Percentiles rank a stretch among this genome's conserved stretches.
These are phyloP conservation scores for Peniophora sp. DNA, from an alignment of 1,284 basidiomycete genomes.

Conservation along the genomic window DNA sequence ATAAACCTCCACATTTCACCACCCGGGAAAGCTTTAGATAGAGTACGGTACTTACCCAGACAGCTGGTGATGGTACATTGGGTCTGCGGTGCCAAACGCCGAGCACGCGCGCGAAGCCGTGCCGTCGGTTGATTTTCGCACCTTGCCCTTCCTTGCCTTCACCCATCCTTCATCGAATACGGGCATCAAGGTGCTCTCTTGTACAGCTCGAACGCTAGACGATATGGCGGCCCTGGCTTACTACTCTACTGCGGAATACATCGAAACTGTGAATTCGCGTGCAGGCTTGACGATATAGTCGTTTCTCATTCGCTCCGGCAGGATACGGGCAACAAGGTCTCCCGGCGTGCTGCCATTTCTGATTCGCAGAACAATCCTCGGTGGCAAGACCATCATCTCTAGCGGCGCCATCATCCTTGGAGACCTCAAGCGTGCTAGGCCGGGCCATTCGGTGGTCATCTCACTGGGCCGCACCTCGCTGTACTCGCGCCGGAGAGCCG, in stretches of 20 bases:
- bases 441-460: constrained; percentile 83
- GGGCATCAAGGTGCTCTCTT: no score
- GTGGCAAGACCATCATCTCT: constrained; percentile 95
- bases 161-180: no score
- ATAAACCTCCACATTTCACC: no score
- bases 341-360: constrained; percentile 85
- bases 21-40: no score
- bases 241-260: constrained; percentile 72
- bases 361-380: constrained; percentile 96
- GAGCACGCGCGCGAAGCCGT: no score
- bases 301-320: constrained; percentile 7
- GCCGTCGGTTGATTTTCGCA: no score
- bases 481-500: constrained; percentile 70
- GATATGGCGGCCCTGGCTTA: constrained; percentile 70
- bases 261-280: constrained; percentile 57
- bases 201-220: no score
- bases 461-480: constrained; percentile 70
- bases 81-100: no score
- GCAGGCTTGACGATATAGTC: constrained; percentile 5
- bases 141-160: no score
- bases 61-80: no score
- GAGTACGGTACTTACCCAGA: no score
- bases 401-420: constrained; percentile 84
- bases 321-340: constrained; percentile 65
- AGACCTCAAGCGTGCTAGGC: constrained; percentile 76